Conservation (phyloP, 1,139 yeast species). For the Lodderomyces oxycetoniae region DNA sequence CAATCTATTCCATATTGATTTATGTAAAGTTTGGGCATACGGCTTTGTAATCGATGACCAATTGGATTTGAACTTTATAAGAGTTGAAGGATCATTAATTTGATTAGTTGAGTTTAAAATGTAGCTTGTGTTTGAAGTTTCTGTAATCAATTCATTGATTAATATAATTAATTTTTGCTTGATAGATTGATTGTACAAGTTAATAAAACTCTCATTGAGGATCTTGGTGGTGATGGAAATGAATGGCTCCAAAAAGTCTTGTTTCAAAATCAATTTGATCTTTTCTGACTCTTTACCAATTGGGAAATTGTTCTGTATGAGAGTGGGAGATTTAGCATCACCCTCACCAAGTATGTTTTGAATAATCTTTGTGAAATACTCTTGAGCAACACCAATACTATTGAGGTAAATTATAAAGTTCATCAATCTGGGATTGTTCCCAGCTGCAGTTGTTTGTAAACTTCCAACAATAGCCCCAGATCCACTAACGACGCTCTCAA, state of each 20-base stretch:
- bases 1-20: constrained; percentile 40
- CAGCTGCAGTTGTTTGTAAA: constrained; percentile 12
- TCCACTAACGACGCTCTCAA: constrained; percentile 41
- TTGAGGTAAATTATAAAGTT: constrained; percentile 55
- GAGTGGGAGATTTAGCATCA: constrained; percentile 15
- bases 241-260: constrained; percentile 38
- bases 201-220: constrained; percentile 49
- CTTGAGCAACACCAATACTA: constrained; percentile 55
- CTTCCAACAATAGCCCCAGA: constrained; percentile 21
- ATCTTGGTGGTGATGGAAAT: constrained; percentile 40
- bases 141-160: constrained; percentile 53
- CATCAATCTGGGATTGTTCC: constrained; percentile 35
- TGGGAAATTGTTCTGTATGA: constrained; percentile 44
- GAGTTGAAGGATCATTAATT: constrained; percentile 28
- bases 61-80: constrained; percentile 47
- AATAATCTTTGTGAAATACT: constrained; percentile 48
- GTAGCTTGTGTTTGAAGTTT: constrained; percentile 40
- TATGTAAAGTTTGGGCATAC: constrained; percentile 55
- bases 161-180: constrained; percentile 45
- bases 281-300: constrained; percentile 50
- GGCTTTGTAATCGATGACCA: constrained; percentile 70
- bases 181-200: constrained; percentile 56
- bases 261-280: constrained; percentile 36
- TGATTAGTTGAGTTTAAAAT: constrained; percentile 27
- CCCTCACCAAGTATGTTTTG: constrained; percentile 22